Evolutionary conservation across 75 land plant species (phyloP), one percentile per base, ranked within the genome.

Genomic region (Chamaecyparis obtusa): DNA sequence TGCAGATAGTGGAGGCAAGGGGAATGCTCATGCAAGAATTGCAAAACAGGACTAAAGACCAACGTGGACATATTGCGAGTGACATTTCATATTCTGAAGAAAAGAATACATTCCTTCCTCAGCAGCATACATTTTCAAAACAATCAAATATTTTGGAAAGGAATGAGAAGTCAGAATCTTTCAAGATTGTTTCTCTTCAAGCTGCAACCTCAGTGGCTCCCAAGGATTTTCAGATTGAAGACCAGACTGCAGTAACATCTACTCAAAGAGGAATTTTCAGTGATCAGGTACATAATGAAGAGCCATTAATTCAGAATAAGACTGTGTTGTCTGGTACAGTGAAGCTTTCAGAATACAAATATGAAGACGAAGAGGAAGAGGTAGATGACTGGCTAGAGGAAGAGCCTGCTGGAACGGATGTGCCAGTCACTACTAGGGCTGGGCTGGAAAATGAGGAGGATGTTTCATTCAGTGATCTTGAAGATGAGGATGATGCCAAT

Each of bases 391-490:
- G 96, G 96, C 91, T 90, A 35, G 87, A 92, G 41, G 96, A 95
- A 36, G 95, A 91, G 15, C 84, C 78, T 57, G 85, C 55, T 0
- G 89, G 90, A 2, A 43, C 88, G 21, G 91, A 78, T 60, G 87
- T 79, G 3, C 87, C 72, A 27, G 83, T 36, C 48, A 16, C 67
- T 8, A 80, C 85, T 24, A 43, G 74, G 5, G 88, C 92, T 72
- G 87, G 88, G 36, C 21, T 92, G 43, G 97, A 76, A 54, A 91
- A 91, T 84, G 97, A 94, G 64, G 99, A 98, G 55, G 99, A 98
- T 87, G 95, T 98, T 16, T 96, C 99, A 7, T 98, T 98, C 91
- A 98, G 99, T 89, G 99, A 98, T 89, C 93, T 98, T 32, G 99
- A 97, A 87, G 99, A 97, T 85, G 99, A 96, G 1, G 95, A 94